Evolutionary conservation across 345 rosid genomes (phyloP), one percentile per base, ranked within the genome.

Genomic region (Brassica rapa): DNA sequence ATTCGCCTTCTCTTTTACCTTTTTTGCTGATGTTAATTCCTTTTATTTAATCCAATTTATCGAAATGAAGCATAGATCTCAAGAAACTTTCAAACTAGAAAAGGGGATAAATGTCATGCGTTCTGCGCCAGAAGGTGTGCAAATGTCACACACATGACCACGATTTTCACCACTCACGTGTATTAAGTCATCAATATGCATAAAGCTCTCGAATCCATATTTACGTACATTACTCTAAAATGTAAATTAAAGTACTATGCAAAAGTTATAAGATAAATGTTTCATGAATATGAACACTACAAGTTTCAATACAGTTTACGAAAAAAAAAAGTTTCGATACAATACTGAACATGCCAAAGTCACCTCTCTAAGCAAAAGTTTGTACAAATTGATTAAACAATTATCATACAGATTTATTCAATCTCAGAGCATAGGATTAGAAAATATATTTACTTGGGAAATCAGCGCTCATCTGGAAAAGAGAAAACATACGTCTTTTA

Each of bases 141-240:
- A 66, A 71, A 66, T 78, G 68, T 78, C 73, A 72, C 68, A 41
- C 30, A 65, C 51, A 35, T 64, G 41, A 71, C 60, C 10, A 64
- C 7, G 27, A 62, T 62, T 71, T 77, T 78, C 62, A 72, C 53
- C 61, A 56, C 39, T 66, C 77, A 72, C 55, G 77, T 78, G 77
- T 72, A 60, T 59, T 59, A 60, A 66, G 82, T 78, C 68, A 78
- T 78, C 73, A 72, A 66, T 56, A 32, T 72, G 68, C 53, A 41
- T 65, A 57, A 72, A 65, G 51, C 27, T 64, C 49, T 39, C 66
- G 35, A 63, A 71, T 71, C 76, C 14, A 64, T 78, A 64, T 78
- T 65, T 62, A 56, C 61, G 10, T 25, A 55, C 33, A 63, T 77
- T 70, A 61, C 16, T 37, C 0, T 9, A 53, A 16, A 70, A 16